A percentile compares a stretch with the other conserved stretches of the same genome.
phyloP scores from a whole-genome alignment of 352 stramenopile genomes.

The Globisporangium echinulatum region DNA sequence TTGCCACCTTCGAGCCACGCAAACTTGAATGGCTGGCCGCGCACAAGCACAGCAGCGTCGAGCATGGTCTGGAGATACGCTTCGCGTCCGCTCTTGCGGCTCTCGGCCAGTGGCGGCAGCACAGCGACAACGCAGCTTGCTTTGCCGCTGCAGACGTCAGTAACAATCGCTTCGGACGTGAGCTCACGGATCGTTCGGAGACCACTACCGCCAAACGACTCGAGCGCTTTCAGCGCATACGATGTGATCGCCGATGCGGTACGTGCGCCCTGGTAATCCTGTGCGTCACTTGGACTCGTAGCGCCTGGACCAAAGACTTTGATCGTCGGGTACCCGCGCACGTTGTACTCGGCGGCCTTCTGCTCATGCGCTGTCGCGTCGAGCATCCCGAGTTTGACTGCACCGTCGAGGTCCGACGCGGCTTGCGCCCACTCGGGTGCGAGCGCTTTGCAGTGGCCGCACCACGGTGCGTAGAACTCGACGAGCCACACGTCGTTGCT shows the following conservation, averaged over 20 bases:
- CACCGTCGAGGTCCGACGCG: constrained; percentile 80
- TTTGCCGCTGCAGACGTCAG: constrained; percentile 82
- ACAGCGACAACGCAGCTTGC: constrained; percentile 87
- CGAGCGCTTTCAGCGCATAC: constrained; percentile 68
- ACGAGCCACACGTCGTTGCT: constrained; percentile 88
- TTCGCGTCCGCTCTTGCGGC: constrained; percentile 78
- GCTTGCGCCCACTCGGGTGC: constrained; percentile 90
- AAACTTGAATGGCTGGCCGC: constrained; percentile 89
- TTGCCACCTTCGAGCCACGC: constrained; percentile 88
- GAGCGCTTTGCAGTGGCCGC: constrained; percentile 89
- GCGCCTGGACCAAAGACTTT: constrained; percentile 89
- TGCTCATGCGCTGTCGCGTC: constrained; percentile 91
- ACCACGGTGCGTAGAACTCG: constrained; percentile 92
- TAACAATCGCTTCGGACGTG: constrained; percentile 48
- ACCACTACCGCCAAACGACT: constrained; percentile 60
- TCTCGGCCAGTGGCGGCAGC: constrained; percentile 87
- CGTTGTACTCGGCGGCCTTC: constrained; percentile 81
- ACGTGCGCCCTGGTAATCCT: constrained; percentile 87
- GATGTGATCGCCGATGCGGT: constrained; percentile 77
- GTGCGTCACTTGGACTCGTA: constrained; percentile 39
- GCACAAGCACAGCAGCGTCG: constrained; percentile 78
- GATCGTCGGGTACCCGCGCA: constrained; percentile 93
- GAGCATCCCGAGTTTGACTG: constrained; percentile 89
- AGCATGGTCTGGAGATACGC: constrained; percentile 79
- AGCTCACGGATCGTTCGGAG: constrained; percentile 77